Evolutionary conservation across 441 rosid species (phyloP), one percentile per base, ranked within the genome.

Genomic region (Euphorbia celastroides): DNA sequence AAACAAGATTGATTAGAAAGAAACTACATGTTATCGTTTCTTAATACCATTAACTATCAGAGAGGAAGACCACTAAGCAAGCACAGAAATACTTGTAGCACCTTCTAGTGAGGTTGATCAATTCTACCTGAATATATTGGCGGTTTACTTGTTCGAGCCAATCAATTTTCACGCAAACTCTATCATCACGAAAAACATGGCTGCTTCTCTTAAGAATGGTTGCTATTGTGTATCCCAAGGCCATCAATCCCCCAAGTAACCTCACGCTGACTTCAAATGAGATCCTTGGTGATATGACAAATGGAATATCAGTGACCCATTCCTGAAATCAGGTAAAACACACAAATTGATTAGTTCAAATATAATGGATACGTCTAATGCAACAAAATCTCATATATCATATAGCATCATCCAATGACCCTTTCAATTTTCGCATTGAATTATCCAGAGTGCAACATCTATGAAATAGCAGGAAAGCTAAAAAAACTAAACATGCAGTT

Each of bases 211-310:
- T 89, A 70, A 94, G 98, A 70, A 94, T 94, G 67, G 96, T 68
- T 66, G 98, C 94, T 74, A 94, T 94, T 50, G 98, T 94, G 79
- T 94, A 94, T 65, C 97, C 99, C 76, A 94, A 74, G 60, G 99
- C 96, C 99, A 94, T 94, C 60, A 94, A 84, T 68, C 99, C 97
- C 72, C 99, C 97, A 70, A 93, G 98, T 68, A 93, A 93, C 64
- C 97, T 96, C 70, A 93, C 99, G 44, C 93, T 86, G 62, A 94
- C 99, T 88, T 89, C 98, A 82, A 94, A 94, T 12, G 94, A 89
- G 75, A 94, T 94, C 81, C 99, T 84, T 60, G 99, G 99, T 46
- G 99, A 92, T 78, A 94, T 94, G 41, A 94, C 96, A 81, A 94
- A 94, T 32, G 99, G 99, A 72, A 22, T 71, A 82, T 94, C 99